phyloP scores from a whole-genome alignment of 768 basidiomycete species.

The Macrolepiota fuliginosa region DNA sequence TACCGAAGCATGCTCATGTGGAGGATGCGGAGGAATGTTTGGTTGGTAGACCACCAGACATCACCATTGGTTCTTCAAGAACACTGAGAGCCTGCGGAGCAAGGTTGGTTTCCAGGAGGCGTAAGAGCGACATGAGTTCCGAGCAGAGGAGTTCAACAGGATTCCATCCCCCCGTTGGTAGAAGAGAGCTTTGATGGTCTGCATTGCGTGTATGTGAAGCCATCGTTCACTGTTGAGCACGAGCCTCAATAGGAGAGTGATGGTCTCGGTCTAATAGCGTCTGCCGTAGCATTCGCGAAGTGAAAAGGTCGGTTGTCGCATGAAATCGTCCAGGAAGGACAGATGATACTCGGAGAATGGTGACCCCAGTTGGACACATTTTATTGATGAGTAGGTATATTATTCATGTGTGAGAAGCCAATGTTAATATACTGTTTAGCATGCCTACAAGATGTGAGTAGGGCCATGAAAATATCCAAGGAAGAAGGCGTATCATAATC shows the following conservation, averaged over 20 bases:
- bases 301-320: constrained; percentile 82
- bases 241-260: constrained; percentile 82
- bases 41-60: constrained; percentile 73
- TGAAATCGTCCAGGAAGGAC: constrained; percentile 67
- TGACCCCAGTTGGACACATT: constrained; percentile 29
- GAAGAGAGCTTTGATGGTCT: constrained; percentile 85
- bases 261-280: constrained; percentile 75
- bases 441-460: constrained; percentile 54
- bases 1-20: constrained; percentile 93
- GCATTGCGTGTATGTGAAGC: constrained; percentile 82
- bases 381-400: constrained; percentile 97
- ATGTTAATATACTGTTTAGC: constrained; percentile 97
- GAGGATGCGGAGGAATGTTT: constrained; percentile 86
- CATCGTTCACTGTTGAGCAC: constrained; percentile 85
- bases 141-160: constrained; percentile 84
- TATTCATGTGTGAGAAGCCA: constrained; percentile 92
- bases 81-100: constrained; percentile 87
- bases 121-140: constrained; percentile 88
- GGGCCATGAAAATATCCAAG: not conserved
- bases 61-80: constrained; percentile 85
- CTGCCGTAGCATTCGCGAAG: constrained; percentile 82
- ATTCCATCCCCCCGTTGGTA: constrained; percentile 76
- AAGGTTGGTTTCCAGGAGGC: constrained; percentile 84
- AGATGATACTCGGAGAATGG: not conserved
- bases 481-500: constrained; percentile 71